Evolutionary conservation across 805 yeast species (phyloP).

Genomic region (Nakazawaea laoshanensis): DNA sequence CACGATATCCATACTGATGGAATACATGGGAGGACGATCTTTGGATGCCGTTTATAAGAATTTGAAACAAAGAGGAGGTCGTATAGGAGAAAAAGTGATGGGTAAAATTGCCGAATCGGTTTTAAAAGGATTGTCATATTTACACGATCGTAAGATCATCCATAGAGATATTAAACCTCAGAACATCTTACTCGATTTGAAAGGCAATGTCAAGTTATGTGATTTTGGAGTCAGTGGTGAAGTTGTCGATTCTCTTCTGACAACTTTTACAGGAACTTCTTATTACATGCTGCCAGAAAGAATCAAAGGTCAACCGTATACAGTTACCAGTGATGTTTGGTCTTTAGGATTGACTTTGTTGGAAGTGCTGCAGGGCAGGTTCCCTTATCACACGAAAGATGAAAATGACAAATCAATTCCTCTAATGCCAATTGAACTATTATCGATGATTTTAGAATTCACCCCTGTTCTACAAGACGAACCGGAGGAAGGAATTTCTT

Average conservation of each 20-base stretch:
- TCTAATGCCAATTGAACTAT: constrained; percentile 73
- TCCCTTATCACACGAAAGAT: constrained; percentile 53
- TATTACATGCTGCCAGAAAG: constrained; percentile 99
- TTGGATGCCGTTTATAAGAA: constrained; percentile 84
- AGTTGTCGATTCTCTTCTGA: constrained; percentile 89
- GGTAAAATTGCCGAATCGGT: constrained; percentile 89
- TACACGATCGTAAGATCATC: constrained; percentile 81
- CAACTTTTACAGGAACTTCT: constrained; percentile 95
- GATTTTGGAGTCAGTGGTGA: constrained; percentile 98
- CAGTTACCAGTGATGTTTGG: constrained; percentile 96
- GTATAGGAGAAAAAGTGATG: constrained; percentile 87
- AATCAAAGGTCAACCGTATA: constrained; percentile 90
- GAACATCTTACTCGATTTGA: constrained; percentile 66
- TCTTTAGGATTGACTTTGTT: constrained; percentile 84
- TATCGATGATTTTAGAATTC: constrained; percentile 72
- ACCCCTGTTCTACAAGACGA: constrained; percentile 77
- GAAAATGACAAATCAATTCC: constrained; percentile 38
- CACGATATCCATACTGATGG: constrained; percentile 92
- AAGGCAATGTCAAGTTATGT: constrained; percentile 85
- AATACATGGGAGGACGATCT: constrained; percentile 90
- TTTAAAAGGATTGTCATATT: constrained; percentile 73
- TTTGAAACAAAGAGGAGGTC: constrained; percentile 64
- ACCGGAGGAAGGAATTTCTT: constrained; percentile 61
- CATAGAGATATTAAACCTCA: constrained; percentile 97
- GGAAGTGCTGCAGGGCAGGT: constrained; percentile 89